Base-by-base conservation (phyloP, 2,329 filamentous ascomycete species). In the Alternaria hordeiaustralica region DNA sequence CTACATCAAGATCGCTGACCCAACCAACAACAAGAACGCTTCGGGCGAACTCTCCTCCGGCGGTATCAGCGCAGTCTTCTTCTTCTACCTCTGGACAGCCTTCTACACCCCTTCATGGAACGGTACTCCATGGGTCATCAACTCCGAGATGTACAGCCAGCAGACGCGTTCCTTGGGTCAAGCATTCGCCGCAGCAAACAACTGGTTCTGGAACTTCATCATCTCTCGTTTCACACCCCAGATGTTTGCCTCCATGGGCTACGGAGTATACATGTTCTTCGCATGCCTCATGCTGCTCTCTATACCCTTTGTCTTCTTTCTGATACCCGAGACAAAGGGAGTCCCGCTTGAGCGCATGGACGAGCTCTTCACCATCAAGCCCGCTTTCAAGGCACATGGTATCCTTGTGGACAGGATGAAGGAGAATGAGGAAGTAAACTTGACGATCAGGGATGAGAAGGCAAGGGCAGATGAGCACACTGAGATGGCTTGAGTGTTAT, bases 61-160 rank as follows among this genome's bases (percentile, higher is more conserved):
- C 12, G 88, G 88, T 15, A 87, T 89, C 55, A 86, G 86, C 0
- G 88, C 88, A 15, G 85, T 91, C 57, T 88, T 90, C 77, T 91
- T 92, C 83, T 91, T 92, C 82, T 92, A 92, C 72, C 83, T 92
- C 1, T 92, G 89, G 88, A 92, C 90, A 1, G 87, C 86, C 0
- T 89, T 90, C 77, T 93, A 93, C 80, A 92, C 89, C 0, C 90
- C 82, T 2, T 80, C 87, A 0, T 92, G 89, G 90, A 92, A 92
- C 75, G 90, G 89, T 6, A 92, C 89, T 0, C 91, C 90, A 0
- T 93, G 91, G 91, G 90, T 94, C 28, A 80, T 92, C 73, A 92
- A 92, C 82, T 79, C 76, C 0, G 90, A 94, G 79, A 93, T 93
- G 84, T 93, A 93, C 78, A 88, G 90, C 73, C 87, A 89, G 67